Percentiles rank a stretch among this genome's conserved stretches.
phyloP scores from a whole-genome alignment of 768 basidiomycete species.

The Termitomyces sp. region DNA sequence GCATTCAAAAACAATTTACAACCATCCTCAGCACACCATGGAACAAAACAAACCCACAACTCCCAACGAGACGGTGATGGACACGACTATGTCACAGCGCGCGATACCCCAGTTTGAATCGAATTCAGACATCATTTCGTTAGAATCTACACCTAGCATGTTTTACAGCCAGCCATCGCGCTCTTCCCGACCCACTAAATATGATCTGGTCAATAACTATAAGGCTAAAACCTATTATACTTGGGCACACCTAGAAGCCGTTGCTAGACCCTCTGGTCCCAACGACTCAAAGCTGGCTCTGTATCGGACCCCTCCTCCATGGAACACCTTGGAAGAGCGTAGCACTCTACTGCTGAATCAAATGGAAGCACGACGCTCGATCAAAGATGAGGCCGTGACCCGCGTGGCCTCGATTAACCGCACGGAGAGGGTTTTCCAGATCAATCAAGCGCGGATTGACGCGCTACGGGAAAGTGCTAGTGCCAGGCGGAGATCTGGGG shows the following conservation, averaged over 20 bases:
- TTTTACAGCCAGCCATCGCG: conserved; percentile 13
- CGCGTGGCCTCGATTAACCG: conserved; percentile 7
- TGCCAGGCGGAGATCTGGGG: conserved; percentile 3
- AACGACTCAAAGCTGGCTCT: conserved; percentile 28
- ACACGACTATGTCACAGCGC: background rate
- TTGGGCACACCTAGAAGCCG: conserved; percentile 1
- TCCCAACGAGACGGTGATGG: background rate
- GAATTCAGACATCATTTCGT: background rate
- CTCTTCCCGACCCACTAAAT: background rate
- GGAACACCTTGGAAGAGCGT: conserved; percentile 22
- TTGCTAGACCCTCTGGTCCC: background rate
- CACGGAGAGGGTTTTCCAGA: conserved; percentile 8
- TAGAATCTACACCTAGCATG: conserved; percentile 6
- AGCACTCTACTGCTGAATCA: conserved; percentile 1
- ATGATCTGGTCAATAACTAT: conserved; percentile 12
- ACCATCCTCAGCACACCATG: background rate
- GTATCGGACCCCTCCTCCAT: conserved; percentile 34
- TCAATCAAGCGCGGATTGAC: conserved; percentile 9
- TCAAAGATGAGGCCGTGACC: background rate
- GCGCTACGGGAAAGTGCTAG: conserved; percentile 12
- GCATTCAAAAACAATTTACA: conserved; percentile 2
- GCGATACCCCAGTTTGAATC: background rate
- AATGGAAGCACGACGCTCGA: background rate
- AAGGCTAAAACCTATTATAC: conserved; percentile 13
- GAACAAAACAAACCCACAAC: background rate